A percentile compares a stretch with the other conserved stretches of the same genome.
Conservation (phyloP, 108 stramenopile genomes). For the Skeletonema menzelii region DNA sequence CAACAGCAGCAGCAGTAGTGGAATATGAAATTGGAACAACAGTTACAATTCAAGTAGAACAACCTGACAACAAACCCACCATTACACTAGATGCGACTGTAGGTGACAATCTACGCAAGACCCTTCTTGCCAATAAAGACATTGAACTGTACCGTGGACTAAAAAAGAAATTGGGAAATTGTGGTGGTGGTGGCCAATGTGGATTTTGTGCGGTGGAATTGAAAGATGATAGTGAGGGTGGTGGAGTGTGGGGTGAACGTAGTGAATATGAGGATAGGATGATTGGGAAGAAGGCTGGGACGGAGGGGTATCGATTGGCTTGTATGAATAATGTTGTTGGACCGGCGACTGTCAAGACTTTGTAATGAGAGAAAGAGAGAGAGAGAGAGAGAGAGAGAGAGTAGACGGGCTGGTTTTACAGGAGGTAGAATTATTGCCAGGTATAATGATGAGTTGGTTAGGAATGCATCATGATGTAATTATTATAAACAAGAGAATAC, state of each 20-base stretch:
- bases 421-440: too few relatives aligned
- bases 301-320: conserved; percentile 44
- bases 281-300: conserved; percentile 48
- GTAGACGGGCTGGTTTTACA: too few relatives aligned
- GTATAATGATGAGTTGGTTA: background rate
- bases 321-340: conserved; percentile 85
- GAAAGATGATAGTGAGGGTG: conserved; percentile 41
- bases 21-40: conserved; percentile 57
- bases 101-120: conserved; percentile 78
- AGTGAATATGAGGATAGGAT: conserved; percentile 72
- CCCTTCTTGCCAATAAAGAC: conserved; percentile 59
- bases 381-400: too few relatives aligned
- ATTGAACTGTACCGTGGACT: conserved; percentile 80
- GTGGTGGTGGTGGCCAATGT: conserved; percentile 76
- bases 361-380: conserved; percentile 20
- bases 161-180: conserved; percentile 79
- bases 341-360: conserved; percentile 69
- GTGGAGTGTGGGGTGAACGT: conserved; percentile 65
- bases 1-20: background rate
- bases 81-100: conserved; percentile 60
- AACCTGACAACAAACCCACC: conserved; percentile 48
- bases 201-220: conserved; percentile 82
- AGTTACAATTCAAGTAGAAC: conserved; percentile 63
- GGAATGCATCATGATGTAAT: background rate
- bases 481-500: too few relatives aligned